A percentile compares a stretch with the other conserved stretches of the same genome.
These are phyloP conservation scores for Atalantia buxifolia DNA, from an alignment of 345 rosid species.

Conservation along the genomic window DNA sequence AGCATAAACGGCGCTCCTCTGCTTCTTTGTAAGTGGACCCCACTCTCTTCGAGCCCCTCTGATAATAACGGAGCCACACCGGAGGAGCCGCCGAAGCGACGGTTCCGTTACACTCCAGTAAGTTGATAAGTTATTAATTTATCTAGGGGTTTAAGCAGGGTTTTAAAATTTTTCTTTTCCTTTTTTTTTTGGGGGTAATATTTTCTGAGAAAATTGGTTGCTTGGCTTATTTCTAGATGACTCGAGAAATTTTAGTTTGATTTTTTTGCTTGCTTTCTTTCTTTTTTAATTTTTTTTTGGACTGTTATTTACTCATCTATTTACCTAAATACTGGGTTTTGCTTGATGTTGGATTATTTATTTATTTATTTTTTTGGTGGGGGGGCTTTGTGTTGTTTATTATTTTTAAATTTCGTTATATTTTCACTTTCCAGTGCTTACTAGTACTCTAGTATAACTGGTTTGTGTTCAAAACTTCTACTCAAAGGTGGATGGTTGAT, in stretches of 20 bases:
- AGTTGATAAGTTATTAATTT: slow-evolving; percentile 7
- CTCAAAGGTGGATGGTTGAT: background rate
- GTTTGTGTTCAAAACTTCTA: background rate
- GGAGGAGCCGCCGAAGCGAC: slow-evolving; percentile 69
- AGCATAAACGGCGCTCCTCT: slow-evolving; percentile 41
- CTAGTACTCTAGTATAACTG: background rate
- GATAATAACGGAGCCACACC: slow-evolving; percentile 32
- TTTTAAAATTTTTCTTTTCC: background rate
- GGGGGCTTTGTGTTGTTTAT: background rate
- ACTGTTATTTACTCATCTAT: no score
- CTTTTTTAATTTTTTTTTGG: background rate
- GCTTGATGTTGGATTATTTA: background rate
- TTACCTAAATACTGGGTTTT: no score
- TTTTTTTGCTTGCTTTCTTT: background rate
- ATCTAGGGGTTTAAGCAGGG: slow-evolving; percentile 5
- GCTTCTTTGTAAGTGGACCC: slow-evolving; percentile 93
- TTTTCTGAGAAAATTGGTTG: background rate
- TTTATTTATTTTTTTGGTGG: background rate
- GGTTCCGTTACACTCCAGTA: slow-evolving; percentile 90
- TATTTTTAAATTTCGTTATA: background rate
- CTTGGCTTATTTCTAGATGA: background rate
- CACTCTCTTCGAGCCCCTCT: slow-evolving; percentile 43
- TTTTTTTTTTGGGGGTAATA: no score
- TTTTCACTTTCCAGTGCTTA: background rate
- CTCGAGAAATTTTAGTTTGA: background rate